Evolutionary conservation across 257 asterid species (phyloP), one percentile per base, ranked within the genome.

Genomic region (Haberlea rhodopensis): DNA sequence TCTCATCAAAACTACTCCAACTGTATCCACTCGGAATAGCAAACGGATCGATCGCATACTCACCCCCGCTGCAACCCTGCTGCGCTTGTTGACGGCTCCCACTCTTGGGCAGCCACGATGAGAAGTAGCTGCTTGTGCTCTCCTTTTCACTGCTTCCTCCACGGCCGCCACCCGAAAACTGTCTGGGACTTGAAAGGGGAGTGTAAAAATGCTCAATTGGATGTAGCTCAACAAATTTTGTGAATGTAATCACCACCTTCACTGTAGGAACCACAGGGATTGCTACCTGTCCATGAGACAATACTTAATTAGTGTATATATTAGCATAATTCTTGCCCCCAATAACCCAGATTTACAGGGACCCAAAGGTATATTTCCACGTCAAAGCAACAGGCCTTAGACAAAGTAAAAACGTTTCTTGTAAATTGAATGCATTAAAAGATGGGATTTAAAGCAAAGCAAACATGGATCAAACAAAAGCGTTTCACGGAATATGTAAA

Each of bases 261-360:
- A 92, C 99, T 21, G 97, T 92, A 21, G 99, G 96, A 58, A 92
- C 90, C 82, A 89, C 97, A 6, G 99, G 99, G 63, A 92, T 89
- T 8, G 99, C 91, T 56, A 92, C 86, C 99, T 92, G 89, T 48
- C 49, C 46, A 64, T 51, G 49, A 18, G 60, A 49, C 45, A 46
- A 63, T 57, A 43, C 9, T 63, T 1, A 63, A 51, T 51, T 5
- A 24, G 19, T n/a, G n/a, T 24, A 49, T 20, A n/a, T 10, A 46
- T 51, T 27, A n/a, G n/a, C n/a, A n/a, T 21, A 20, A 34, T 64
- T 53, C 34, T 13, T 66, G 55, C 32, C 40, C n/a, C 19, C 8
- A 43, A 45, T 34, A 32, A 49, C 43, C 15, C 51, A 32, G 20
- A 52, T n/a, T 8, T 27, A 78, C 31, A 10, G 2, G 20, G 62